These are phyloP conservation scores for Trapa bicornis DNA, from an alignment of 345 rosid species.

Conservation along the genomic window DNA sequence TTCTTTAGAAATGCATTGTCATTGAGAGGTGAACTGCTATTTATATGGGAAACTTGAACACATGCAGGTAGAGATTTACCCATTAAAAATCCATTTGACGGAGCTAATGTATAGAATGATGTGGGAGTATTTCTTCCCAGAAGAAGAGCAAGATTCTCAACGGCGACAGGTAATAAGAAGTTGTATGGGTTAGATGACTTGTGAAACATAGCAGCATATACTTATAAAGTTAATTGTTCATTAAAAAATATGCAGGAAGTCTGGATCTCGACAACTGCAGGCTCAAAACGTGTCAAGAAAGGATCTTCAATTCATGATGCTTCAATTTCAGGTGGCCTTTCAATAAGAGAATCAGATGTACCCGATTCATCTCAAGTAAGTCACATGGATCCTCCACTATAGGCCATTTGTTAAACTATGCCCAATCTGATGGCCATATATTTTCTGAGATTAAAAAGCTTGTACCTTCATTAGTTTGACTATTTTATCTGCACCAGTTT, in stretches of 20 bases:
- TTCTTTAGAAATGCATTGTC: not conserved
- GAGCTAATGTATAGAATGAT: conserved; percentile 94
- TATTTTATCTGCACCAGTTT: not conserved
- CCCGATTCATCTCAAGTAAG: conserved; percentile 32
- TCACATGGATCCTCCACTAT: not conserved
- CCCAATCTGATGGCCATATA: not conserved
- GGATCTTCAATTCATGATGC: conserved; percentile 45
- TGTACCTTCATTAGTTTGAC: not conserved
- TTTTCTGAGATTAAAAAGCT: not conserved
- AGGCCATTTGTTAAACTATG: not conserved
- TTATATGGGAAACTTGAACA: not conserved
- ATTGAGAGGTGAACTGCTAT: not conserved
- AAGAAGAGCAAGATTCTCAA: conserved; percentile 97
- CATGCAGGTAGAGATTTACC: conserved; percentile 85
- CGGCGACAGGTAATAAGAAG: conserved; percentile 62
- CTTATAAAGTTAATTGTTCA: conserved; percentile 4
- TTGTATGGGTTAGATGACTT: not conserved
- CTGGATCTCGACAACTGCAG: conserved; percentile 91
- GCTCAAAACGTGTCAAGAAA: conserved; percentile 77
- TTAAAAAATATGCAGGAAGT: conserved; percentile 51
- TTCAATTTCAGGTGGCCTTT: conserved; percentile 37
- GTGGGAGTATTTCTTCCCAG: conserved; percentile 96
- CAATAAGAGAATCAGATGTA: conserved; percentile 49
- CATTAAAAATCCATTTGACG: conserved; percentile 89
- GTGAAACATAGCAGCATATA: not conserved